phyloP scores from a whole-genome alignment of 2,329 filamentous ascomycete genomes.

The Exophiala xenobiotica region DNA sequence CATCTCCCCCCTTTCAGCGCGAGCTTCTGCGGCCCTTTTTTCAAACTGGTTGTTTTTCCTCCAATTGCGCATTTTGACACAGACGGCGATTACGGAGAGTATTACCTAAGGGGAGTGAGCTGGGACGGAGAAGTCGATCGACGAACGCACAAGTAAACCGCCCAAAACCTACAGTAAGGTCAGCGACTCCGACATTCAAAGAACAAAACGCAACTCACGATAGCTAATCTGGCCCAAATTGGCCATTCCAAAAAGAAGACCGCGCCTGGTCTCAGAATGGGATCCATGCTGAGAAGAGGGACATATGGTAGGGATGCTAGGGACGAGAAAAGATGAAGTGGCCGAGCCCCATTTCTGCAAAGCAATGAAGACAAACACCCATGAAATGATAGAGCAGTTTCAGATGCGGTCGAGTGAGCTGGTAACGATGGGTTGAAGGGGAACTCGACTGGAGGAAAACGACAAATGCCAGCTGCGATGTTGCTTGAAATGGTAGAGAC shows the following conservation, averaged over 20 bases:
- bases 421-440: slow-evolving; percentile 18
- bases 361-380: slow-evolving; percentile 21
- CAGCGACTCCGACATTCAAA: neutral
- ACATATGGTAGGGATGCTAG: slow-evolving; percentile 21
- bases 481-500: slow-evolving; percentile 7
- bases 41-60: slow-evolving; percentile 56
- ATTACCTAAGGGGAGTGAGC: slow-evolving; percentile 48
- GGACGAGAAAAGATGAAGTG: slow-evolving; percentile 19
- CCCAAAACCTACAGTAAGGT: slow-evolving; percentile 22
- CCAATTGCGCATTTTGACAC: slow-evolving; percentile 60
- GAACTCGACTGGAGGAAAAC: slow-evolving; percentile 4
- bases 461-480: neutral
- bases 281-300: slow-evolving; percentile 16
- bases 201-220: slow-evolving; percentile 19
- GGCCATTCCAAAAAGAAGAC: slow-evolving; percentile 28
- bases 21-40: slow-evolving; percentile 61
- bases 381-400: slow-evolving; percentile 23
- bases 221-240: slow-evolving; percentile 27
- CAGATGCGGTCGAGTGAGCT: slow-evolving; percentile 15
- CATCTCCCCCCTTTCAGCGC: slow-evolving; percentile 50
- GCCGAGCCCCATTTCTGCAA: slow-evolving; percentile 22
- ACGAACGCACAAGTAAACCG: slow-evolving; percentile 14
- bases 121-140: neutral
- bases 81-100: slow-evolving; percentile 66
- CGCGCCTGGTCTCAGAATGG: slow-evolving; percentile 7